These are phyloP conservation scores for Dryas drummondii DNA, from an alignment of 306 rosid genomes.

Conservation along the genomic window DNA sequence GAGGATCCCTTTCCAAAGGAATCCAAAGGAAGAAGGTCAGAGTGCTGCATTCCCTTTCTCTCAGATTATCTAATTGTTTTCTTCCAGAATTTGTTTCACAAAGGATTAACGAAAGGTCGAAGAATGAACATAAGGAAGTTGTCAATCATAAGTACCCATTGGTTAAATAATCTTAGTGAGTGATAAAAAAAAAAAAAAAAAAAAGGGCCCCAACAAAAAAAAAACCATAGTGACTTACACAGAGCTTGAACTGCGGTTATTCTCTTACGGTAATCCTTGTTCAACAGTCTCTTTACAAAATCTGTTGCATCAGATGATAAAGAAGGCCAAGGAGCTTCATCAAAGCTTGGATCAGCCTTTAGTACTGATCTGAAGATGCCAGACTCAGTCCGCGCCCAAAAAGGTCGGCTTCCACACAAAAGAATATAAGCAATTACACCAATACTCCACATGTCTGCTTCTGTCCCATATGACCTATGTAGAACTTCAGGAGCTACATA, in stretches of 20 bases:
- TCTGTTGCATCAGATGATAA: slow-evolving; percentile 69
- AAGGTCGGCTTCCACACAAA: slow-evolving; percentile 84
- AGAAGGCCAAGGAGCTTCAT: slow-evolving; percentile 88
- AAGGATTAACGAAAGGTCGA: background rate
- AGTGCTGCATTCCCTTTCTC: slow-evolving; percentile 8
- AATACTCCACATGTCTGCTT: slow-evolving; percentile 92
- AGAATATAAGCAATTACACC: slow-evolving; percentile 88
- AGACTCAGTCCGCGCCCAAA: slow-evolving; percentile 84
- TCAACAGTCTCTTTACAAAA: slow-evolving; percentile 70
- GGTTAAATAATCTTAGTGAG: background rate
- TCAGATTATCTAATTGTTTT: background rate
- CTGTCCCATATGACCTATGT: slow-evolving; percentile 82
- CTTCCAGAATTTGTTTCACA: background rate
- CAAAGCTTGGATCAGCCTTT: slow-evolving; percentile 82
- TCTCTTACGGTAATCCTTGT: slow-evolving; percentile 71
- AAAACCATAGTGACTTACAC: slow-evolving; percentile 32
- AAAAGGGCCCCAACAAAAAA: background rate
- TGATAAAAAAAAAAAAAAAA: slow-evolving; percentile 3
- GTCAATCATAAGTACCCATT: background rate
- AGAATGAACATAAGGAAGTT: background rate
- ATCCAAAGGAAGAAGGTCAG: slow-evolving; percentile 1
- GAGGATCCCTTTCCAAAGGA: background rate
- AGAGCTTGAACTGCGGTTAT: slow-evolving; percentile 88
- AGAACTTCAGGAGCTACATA: slow-evolving; percentile 92
- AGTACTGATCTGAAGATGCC: slow-evolving; percentile 83